These are phyloP conservation scores for Aspergillus homomorphus DNA, from an alignment of 495 filamentous ascomycete species.

Conservation along the genomic window DNA sequence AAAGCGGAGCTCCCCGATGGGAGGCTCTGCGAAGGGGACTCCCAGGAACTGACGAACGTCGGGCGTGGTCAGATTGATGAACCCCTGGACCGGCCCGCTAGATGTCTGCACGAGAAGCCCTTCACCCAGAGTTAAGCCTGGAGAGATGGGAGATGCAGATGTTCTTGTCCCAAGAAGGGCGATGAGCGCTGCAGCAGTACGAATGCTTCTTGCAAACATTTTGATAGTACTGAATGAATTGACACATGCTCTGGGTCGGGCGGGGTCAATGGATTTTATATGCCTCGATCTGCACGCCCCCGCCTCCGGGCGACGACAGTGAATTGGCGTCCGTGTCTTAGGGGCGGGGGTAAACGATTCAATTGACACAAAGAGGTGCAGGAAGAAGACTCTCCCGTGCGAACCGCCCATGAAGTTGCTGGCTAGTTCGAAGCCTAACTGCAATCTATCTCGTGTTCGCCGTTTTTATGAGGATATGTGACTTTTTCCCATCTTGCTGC, in stretches of 20 bases:
- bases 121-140: neutral
- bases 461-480: no score
- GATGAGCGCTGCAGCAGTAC: neutral
- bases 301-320: neutral
- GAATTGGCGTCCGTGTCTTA: neutral
- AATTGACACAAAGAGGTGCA: neutral
- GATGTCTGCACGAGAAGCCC: slow-evolving; percentile 25
- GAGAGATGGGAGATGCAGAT: neutral
- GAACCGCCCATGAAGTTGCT: no score
- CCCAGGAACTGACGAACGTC: slow-evolving; percentile 34
- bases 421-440: no score
- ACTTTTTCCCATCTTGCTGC: no score
- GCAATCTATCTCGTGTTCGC: no score
- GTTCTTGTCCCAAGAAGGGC: neutral
- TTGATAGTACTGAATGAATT: neutral
- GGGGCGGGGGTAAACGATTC: neutral
- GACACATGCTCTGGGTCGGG: neutral
- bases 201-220: neutral
- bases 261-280: neutral
- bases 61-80: slow-evolving; percentile 30
- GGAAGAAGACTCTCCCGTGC: neutral
- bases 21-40: slow-evolving; percentile 35
- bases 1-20: slow-evolving; percentile 21
- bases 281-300: neutral
- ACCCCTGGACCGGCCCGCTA: slow-evolving; percentile 34